phyloP scores from a whole-genome alignment of 345 rosid genomes.

The Abelmoschus esculentus region DNA sequence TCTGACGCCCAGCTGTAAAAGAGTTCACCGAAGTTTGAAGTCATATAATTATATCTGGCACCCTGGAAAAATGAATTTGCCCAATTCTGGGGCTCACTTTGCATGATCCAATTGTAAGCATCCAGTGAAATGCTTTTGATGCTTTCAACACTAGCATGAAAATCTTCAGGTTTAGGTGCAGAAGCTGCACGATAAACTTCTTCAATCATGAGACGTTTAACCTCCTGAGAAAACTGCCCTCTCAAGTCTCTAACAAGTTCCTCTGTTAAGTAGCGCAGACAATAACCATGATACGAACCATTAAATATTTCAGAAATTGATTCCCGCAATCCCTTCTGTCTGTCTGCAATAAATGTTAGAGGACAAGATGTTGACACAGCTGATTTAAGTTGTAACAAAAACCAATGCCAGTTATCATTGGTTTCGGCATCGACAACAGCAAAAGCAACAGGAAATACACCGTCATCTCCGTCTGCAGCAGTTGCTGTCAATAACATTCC shows the following conservation, averaged over 20 bases:
- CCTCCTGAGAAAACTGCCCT: slow-evolving; percentile 84
- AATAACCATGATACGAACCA: slow-evolving; percentile 59
- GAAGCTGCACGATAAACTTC: slow-evolving; percentile 73
- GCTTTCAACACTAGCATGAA: slow-evolving; percentile 57
- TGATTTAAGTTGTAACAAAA: slow-evolving; percentile 64
- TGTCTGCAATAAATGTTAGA: slow-evolving; percentile 74
- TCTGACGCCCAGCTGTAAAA: slow-evolving; percentile 82
- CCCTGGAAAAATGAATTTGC: slow-evolving; percentile 83
- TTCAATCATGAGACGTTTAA: slow-evolving; percentile 63
- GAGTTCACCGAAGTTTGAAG: slow-evolving; percentile 69
- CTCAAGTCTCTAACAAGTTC: slow-evolving; percentile 68
- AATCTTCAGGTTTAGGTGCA: slow-evolving; percentile 52
- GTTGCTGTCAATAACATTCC: slow-evolving; percentile 79
- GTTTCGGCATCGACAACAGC: slow-evolving; percentile 77
- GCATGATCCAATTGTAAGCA: slow-evolving; percentile 77
- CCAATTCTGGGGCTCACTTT: slow-evolving; percentile 83
- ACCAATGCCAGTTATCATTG: slow-evolving; percentile 86
- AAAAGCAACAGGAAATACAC: slow-evolving; percentile 75
- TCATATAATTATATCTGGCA: slow-evolving; percentile 74
- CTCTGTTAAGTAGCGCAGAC: slow-evolving; percentile 61
- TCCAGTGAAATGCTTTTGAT: slow-evolving; percentile 69
- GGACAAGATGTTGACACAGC: slow-evolving; percentile 52
- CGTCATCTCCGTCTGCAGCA: slow-evolving; percentile 76
- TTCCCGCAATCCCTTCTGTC: slow-evolving; percentile 62
- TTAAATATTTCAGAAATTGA: slow-evolving; percentile 54